Evolutionary conservation across 192 early-diverging fungal species (phyloP), one percentile per base, ranked within the genome.

Genomic region (Geranomyces variabilis): DNA sequence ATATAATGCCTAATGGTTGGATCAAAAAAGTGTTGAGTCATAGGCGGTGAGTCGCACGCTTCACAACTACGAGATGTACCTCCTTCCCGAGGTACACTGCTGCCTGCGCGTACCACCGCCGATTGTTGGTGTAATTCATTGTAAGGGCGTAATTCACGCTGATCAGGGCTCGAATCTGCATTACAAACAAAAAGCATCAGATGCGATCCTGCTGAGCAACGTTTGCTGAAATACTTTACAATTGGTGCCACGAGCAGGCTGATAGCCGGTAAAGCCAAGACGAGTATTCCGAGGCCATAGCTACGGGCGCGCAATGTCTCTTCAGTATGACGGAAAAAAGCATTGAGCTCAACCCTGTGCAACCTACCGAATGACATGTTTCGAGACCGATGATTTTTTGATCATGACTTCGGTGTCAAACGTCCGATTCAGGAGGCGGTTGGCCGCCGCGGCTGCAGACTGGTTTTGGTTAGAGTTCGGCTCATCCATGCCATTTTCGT

Each of bases 51-150:
- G n/a, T n/a, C n/a, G n/a, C n/a, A n/a, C n/a, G n/a, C n/a, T n/a
- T n/a, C n/a, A n/a, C n/a, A n/a, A n/a, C n/a, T n/a, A n/a, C n/a
- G n/a, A n/a, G n/a, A n/a, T n/a, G n/a, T 41, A 47, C 57, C 59
- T 75, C 73, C n/a, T 29, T 43, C 19, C 22, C 65, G 13, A 69
- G 28, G n/a, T 62, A 58, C 10, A 60, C 22, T 9, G 48, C 46
- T 0, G 36, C 59, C 61, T 75, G 66, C 9, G 59, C 53, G 14
- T 49, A 43, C n/a, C 45, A 69, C n/a, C 73, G 55, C 19, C 73
- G 33, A 22, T n/a, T 9, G 19, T 62, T 62, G 13, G 57, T 68
- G 28, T 60, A 75, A 22, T 58, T 69, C 73, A 75, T 75, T 9
- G 66, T 74, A 19, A 13, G 0, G 9, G 72, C 72, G 36, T 67